phyloP scores from a whole-genome alignment of 2,329 filamentous ascomycete species.

The Thermothelomyces thermophilus region DNA sequence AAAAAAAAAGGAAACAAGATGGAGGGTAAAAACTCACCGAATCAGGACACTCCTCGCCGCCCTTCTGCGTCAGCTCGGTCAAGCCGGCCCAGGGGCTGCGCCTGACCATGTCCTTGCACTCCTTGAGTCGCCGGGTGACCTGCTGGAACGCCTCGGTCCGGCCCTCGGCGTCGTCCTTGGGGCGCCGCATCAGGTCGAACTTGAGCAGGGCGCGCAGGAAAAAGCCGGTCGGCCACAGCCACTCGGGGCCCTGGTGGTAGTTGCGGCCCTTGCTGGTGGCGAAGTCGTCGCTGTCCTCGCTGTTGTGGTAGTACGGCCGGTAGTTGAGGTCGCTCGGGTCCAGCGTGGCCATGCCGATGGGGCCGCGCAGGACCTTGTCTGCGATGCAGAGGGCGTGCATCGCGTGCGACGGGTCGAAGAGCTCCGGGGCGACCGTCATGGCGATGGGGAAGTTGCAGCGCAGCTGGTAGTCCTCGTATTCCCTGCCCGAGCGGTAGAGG shows the following conservation, averaged over 20 bases:
- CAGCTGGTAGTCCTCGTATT: slow-evolving; percentile 96
- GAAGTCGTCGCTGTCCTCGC: slow-evolving; percentile 86
- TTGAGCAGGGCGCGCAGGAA: slow-evolving; percentile 87
- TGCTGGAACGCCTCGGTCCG: slow-evolving; percentile 89
- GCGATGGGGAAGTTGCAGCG: slow-evolving; percentile 91
- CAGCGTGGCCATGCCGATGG: slow-evolving; percentile 90
- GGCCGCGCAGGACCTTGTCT: slow-evolving; percentile 73
- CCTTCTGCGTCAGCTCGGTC: slow-evolving; percentile 87
- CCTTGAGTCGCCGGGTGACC: slow-evolving; percentile 72
- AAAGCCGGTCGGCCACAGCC: slow-evolving; percentile 96
- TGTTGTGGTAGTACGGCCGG: slow-evolving; percentile 89
- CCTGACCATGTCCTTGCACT: slow-evolving; percentile 78
- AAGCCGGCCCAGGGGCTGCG: slow-evolving; percentile 83
- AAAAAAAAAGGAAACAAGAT: background rate
- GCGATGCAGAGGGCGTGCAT: slow-evolving; percentile 72
- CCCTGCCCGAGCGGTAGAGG: slow-evolving; percentile 85
- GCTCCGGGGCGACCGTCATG: slow-evolving; percentile 85
- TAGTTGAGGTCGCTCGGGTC: slow-evolving; percentile 92
- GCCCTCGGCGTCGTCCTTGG: slow-evolving; percentile 49
- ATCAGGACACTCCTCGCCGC: slow-evolving; percentile 75
- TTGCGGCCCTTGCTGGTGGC: slow-evolving; percentile 90
- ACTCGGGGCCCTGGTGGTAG: slow-evolving; percentile 97
- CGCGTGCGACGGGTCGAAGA: slow-evolving; percentile 76
- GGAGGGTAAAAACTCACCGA: slow-evolving; percentile 56
- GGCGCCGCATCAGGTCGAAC: slow-evolving; percentile 74